Conservation (phyloP, 2,329 filamentous ascomycete species). For the Microsporum canis region DNA sequence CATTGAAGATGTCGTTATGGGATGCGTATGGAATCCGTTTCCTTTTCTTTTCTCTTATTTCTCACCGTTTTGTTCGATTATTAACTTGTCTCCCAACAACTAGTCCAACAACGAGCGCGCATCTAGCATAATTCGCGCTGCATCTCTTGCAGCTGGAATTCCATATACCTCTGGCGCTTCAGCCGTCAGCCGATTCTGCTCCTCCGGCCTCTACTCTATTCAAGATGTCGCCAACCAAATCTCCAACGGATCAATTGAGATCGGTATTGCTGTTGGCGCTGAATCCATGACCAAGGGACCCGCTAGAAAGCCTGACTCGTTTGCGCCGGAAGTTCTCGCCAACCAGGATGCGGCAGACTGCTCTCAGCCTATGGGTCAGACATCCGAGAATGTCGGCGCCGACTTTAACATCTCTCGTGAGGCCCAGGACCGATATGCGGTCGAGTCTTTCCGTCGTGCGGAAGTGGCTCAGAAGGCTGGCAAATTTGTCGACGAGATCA, state of each 20-base stretch:
- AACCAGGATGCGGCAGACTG: conserved; percentile 74
- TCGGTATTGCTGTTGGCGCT: conserved; percentile 78
- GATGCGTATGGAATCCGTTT: conserved; percentile 55
- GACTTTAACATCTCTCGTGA: conserved; percentile 80
- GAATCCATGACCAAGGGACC: conserved; percentile 75
- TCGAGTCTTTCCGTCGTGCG: conserved; percentile 76
- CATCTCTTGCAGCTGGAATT: conserved; percentile 81
- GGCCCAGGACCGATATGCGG: conserved; percentile 72
- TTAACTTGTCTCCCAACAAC: background rate
- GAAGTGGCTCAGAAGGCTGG: conserved; percentile 85
- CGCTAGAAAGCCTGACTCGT: conserved; percentile 56
- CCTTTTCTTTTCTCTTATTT: background rate
- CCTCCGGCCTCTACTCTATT: conserved; percentile 85
- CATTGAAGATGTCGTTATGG: conserved; percentile 81
- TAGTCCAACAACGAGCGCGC: conserved; percentile 33
- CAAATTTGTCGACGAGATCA: conserved; percentile 88
- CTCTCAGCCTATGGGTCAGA: conserved; percentile 96
- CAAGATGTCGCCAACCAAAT: conserved; percentile 93
- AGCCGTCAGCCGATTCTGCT: conserved; percentile 91
- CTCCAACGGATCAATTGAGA: conserved; percentile 62
- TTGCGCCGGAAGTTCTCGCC: conserved; percentile 63
- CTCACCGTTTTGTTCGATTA: background rate
- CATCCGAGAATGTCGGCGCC: conserved; percentile 83
- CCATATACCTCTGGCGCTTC: conserved; percentile 77
- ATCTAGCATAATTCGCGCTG: conserved; percentile 81